Evolutionary conservation across 352 stramenopile species (phyloP), one percentile per base, ranked within the genome.

Genomic region (Globisporangium splendens): DNA sequence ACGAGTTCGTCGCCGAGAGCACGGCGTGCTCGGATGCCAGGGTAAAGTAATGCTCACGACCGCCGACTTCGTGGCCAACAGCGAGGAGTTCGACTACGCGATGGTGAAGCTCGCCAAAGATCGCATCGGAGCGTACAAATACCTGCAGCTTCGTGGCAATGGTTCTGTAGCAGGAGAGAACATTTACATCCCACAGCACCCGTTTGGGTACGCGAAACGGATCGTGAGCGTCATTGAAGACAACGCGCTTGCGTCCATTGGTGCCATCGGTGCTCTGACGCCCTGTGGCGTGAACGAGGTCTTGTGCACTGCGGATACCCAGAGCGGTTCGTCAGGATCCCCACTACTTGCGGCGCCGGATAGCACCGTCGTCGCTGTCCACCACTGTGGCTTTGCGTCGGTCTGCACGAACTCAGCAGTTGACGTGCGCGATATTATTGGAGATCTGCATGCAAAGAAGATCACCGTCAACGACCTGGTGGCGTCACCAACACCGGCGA

Each of bases 121-220:
- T 7, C 54, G 73, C 20, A 50, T 76, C 18, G 58, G 0, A n/a
- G 5, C 61, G 33, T 91, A 81, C 62, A 77, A 75, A 7, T 89
- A 88, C 65, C 50, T 89, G 12, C 77, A 88, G 51, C 21, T 86
- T 0, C 75, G 79, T 4, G 61, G 56, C 20, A 55, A 33, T 0
- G 77, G 77, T 0, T 59, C 82, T 0, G 60, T 66, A 33, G 4
- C 73, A 44, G 72, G 72, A 33, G 77, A 88, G 44, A 47, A 51
- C n/a, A 84, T 88, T 41, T 88, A 86, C 69, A 68, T 90, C 46
- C 68, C 77, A n/a, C 72, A 85, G 46, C 69, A 88, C 48, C 73
- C 77, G 7, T 49, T 52, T 12, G 80, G 75, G 0, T 79, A 62
- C 38, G 75, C 72, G 3, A 89, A 85, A 61, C 77, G 78, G 15